Conservation (phyloP, 2,329 filamentous ascomycete genomes). For the Rhynchosporium secalis region DNA sequence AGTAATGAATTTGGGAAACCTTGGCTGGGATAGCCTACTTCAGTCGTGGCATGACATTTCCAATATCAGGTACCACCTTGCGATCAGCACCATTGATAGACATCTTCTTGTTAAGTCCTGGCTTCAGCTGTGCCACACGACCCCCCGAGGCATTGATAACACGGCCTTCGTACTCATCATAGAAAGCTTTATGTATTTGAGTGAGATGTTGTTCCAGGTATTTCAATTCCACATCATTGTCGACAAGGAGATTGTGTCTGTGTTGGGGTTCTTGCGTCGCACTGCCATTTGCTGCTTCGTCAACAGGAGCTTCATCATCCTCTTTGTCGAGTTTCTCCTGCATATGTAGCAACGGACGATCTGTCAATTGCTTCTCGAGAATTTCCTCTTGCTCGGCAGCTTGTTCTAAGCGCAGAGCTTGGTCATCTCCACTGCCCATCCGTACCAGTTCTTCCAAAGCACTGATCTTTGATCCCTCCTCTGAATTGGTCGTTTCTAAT, state of each 20-base stretch:
- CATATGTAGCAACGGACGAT: constrained; percentile 85
- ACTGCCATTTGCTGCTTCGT: constrained; percentile 43
- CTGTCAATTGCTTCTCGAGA: constrained; percentile 83
- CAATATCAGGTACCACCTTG: constrained; percentile 77
- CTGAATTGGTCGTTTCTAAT: constrained; percentile 16
- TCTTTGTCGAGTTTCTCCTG: constrained; percentile 89
- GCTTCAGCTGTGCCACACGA: constrained; percentile 43
- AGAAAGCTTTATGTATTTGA: constrained; percentile 76
- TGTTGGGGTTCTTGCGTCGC: constrained; percentile 41
- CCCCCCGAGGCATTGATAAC: constrained; percentile 43
- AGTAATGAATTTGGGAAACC: constrained; percentile 20
- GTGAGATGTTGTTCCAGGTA: constrained; percentile 75
- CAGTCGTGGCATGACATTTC: constrained; percentile 77
- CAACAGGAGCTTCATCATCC: constrained; percentile 45
- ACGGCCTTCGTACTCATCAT: constrained; percentile 71
- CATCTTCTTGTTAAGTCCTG: constrained; percentile 46
- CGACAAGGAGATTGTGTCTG: constrained; percentile 76
- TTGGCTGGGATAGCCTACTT: constrained; percentile 53
- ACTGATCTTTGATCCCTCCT: constrained; percentile 29
- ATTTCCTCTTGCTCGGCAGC: constrained; percentile 82
- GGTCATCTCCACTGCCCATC: constrained; percentile 72
- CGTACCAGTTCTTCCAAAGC: constrained; percentile 74
- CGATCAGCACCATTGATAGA: constrained; percentile 46
- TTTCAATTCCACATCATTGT: constrained; percentile 82
- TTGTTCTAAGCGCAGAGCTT: constrained; percentile 69